Evolutionary conservation across 768 basidiomycete species (phyloP), one percentile per base, ranked within the genome.

Genomic region (Rhodotorula toruloides): DNA sequence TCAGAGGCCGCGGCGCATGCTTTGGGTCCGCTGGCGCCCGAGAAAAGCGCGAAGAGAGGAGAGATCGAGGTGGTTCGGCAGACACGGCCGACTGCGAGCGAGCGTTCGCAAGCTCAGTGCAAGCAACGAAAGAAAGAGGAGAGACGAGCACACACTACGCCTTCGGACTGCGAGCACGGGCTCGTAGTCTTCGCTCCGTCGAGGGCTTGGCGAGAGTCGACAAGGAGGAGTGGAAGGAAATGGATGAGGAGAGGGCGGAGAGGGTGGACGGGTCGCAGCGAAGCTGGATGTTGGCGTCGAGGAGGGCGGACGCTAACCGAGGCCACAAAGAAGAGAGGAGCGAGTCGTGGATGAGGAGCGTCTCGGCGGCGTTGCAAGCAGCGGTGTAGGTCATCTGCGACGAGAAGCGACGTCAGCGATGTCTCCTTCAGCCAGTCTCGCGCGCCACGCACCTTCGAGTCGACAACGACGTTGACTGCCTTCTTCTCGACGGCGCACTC

Each of bases 351-450:
- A 99, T 79, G 54, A 99, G 81, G 37, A 98, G 82, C 0, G 88
- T 96, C 77, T 99, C 96, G 16, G 82, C 85, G 1, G 96, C 81
- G 76, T 99, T 99, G 78, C 96, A 99, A 0, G 93, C 96, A 22
- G 96, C 90, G 39, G 93, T 90, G 77, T 98, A 99, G 77, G 92
- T 86, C 43, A 83, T 86, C 94, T 98, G 75, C 42, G n/a, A n/a
- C n/a, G n/a, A n/a, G n/a, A 32, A 58, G 21, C 2, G 44, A 19
- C 39, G 57, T n/a, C n/a, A n/a, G n/a, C n/a, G n/a, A n/a, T n/a
- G n/a, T n/a, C n/a, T n/a, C n/a, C n/a, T n/a, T n/a, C n/a, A n/a
- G n/a, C n/a, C n/a, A n/a, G n/a, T n/a, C n/a, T n/a, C n/a, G n/a
- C n/a, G n/a, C n/a, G 71, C 14, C n/a, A 16, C 80, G 39, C 71